These are phyloP conservation scores for Pseudotsuga menziesii DNA, from an alignment of 75 land plant genomes.

Conservation along the genomic window DNA sequence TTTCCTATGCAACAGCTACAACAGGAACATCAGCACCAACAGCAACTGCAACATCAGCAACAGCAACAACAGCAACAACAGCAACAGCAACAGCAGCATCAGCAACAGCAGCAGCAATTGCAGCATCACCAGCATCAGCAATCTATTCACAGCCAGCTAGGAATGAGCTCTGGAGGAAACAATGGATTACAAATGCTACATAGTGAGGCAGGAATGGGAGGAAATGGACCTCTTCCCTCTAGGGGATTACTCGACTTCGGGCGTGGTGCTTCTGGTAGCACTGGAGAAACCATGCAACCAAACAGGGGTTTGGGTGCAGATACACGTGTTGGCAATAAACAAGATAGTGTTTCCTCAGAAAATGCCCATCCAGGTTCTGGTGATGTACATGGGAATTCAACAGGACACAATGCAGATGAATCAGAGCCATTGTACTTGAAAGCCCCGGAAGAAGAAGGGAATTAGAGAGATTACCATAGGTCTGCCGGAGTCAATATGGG, in stretches of 20 bases:
- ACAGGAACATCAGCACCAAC: conserved; percentile 25
- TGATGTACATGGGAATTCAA: conserved; percentile 9
- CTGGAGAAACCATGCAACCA: conserved; percentile 17
- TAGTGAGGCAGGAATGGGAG: conserved; percentile 14
- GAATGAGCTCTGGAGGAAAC: conserved; percentile 14
- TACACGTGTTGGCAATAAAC: conserved; percentile 11
- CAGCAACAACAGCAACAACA: conserved; percentile 9
- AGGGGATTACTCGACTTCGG: conserved; percentile 24
- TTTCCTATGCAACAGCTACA: conserved; percentile 14
- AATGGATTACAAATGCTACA: conserved; percentile 20
- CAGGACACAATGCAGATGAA: conserved; percentile 11
- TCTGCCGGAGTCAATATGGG: not conserved
- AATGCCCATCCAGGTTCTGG: conserved; percentile 10
- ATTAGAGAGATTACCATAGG: not conserved
- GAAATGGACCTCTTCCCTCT: conserved; percentile 12
- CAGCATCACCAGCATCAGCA: conserved; percentile 24
- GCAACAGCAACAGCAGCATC: too few relatives aligned
- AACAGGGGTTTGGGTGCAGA: conserved; percentile 18
- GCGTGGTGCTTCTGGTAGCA: conserved; percentile 13
- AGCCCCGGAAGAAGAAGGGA: conserved; percentile 6
- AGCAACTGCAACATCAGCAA: conserved; percentile 2
- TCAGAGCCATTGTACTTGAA: conserved; percentile 10
- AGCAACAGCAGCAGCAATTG: too few relatives aligned
- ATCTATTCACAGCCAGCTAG: conserved; percentile 18
- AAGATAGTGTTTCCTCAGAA: conserved; percentile 6